Percentiles rank a stretch among this genome's conserved stretches.
Conservation (phyloP, 2,329 filamentous ascomycete species). For the Botrytis paeoniae region DNA sequence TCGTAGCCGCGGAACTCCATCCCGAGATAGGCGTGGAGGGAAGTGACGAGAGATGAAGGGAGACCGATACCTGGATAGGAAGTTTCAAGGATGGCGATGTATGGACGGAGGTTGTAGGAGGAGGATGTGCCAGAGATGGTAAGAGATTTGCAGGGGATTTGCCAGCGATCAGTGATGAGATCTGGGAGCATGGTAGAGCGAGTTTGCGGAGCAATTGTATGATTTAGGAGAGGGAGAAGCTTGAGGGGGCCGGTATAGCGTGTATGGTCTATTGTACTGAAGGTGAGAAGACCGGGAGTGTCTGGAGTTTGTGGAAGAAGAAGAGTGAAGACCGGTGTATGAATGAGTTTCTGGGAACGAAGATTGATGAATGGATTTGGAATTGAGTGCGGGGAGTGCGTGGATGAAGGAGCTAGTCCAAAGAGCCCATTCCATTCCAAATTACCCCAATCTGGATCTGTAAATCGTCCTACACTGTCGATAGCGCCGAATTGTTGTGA, state of each 20-base stretch:
- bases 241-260: background rate
- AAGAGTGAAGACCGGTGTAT: background rate
- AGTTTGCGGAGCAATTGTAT: background rate
- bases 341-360: background rate
- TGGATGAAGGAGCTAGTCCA: slow-evolving; percentile 1
- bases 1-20: background rate
- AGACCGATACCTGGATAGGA: slow-evolving; percentile 6
- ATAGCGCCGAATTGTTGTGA: slow-evolving; percentile 7
- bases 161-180: slow-evolving; percentile 1
- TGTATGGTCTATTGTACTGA: background rate
- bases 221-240: background rate
- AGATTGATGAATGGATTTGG: background rate
- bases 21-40: background rate
- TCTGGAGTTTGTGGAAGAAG: background rate
- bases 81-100: slow-evolving; percentile 5
- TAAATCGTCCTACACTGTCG: background rate
- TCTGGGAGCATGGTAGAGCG: background rate
- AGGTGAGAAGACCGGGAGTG: background rate
- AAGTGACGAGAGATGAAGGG: background rate
- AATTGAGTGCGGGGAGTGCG: background rate
- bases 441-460: slow-evolving; percentile 15
- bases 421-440: slow-evolving; percentile 16
- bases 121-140: slow-evolving; percentile 5
- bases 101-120: background rate
- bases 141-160: background rate